phyloP scores from a whole-genome alignment of 495 filamentous ascomycete genomes.

The Penicillium flavigenum region DNA sequence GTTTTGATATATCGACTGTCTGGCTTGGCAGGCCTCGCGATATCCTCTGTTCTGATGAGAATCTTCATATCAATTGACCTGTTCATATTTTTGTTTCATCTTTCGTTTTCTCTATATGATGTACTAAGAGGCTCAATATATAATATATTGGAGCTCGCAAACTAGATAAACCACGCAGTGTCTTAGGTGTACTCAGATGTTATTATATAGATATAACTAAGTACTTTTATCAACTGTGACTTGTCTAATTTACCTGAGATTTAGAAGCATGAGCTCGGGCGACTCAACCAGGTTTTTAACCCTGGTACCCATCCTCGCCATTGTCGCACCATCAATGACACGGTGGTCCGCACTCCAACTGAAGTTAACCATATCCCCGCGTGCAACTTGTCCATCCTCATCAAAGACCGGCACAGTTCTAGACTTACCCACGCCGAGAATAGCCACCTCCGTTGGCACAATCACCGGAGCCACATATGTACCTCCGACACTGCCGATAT shows the following conservation, averaged over 20 bases:
- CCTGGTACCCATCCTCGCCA: slow-evolving; percentile 82
- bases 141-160: background rate
- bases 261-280: slow-evolving; percentile 75
- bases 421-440: slow-evolving; percentile 83
- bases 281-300: slow-evolving; percentile 77
- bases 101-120: background rate
- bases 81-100: background rate
- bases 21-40: background rate
- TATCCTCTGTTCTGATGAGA: background rate
- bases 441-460: slow-evolving; percentile 83
- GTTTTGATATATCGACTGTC: slow-evolving; percentile 2
- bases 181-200: background rate
- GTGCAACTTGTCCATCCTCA: slow-evolving; percentile 83
- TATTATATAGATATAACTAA: background rate
- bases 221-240: slow-evolving; percentile 9
- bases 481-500: slow-evolving; percentile 95
- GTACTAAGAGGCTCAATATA: background rate
- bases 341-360: slow-evolving; percentile 98
- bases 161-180: background rate
- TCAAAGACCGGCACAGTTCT: slow-evolving; percentile 67
- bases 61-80: slow-evolving; percentile 3
- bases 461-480: slow-evolving; percentile 91
- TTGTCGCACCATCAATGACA: slow-evolving; percentile 89
- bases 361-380: slow-evolving; percentile 85
- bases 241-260: slow-evolving; percentile 36